These are phyloP conservation scores for Boehmeria nivea DNA, from an alignment of 306 rosid species.

Conservation along the genomic window DNA sequence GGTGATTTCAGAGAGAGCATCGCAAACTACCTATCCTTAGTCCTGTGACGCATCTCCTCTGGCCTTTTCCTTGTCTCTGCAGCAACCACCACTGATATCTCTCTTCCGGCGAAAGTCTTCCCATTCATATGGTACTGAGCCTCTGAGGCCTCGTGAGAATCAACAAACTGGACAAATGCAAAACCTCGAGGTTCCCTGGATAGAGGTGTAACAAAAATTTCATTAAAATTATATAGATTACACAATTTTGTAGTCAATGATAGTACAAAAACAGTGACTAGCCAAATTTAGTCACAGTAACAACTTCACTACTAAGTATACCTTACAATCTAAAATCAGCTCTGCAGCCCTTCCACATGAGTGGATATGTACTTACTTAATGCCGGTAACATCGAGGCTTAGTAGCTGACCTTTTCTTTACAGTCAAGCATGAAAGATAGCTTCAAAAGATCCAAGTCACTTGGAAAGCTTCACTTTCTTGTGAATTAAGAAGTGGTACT, in stretches of 20 bases:
- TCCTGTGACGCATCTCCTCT: conserved; percentile 85
- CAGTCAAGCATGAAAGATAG: conserved; percentile 69
- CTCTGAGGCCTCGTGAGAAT: conserved; percentile 86
- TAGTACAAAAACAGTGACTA: conserved; percentile 22
- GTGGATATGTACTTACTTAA: conserved; percentile 51
- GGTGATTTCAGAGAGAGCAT: conserved; percentile 2
- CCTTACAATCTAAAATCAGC: conserved; percentile 50
- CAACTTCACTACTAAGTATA: conserved; percentile 38
- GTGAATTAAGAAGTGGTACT: conserved; percentile 57
- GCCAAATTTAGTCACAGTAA: conserved; percentile 37
- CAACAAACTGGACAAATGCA: conserved; percentile 97
- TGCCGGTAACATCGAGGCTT: conserved; percentile 55
- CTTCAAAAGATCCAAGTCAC: conserved; percentile 66
- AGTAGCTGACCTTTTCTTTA: conserved; percentile 68
- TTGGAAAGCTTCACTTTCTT: conserved; percentile 82
- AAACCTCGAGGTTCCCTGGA: conserved; percentile 97
- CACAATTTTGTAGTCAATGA: background rate
- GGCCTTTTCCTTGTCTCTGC: conserved; percentile 97
- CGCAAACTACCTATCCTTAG: conserved; percentile 55
- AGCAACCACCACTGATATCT: conserved; percentile 91
- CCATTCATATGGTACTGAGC: conserved; percentile 99
- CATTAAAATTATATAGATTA: conserved; percentile 27
- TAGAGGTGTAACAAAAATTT: conserved; percentile 23
- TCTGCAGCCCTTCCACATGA: conserved; percentile 30
- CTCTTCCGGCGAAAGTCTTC: conserved; percentile 90